Evolutionary conservation across 2,329 filamentous ascomycete genomes (phyloP).

Genomic region (Cladosporium colombiae): DNA sequence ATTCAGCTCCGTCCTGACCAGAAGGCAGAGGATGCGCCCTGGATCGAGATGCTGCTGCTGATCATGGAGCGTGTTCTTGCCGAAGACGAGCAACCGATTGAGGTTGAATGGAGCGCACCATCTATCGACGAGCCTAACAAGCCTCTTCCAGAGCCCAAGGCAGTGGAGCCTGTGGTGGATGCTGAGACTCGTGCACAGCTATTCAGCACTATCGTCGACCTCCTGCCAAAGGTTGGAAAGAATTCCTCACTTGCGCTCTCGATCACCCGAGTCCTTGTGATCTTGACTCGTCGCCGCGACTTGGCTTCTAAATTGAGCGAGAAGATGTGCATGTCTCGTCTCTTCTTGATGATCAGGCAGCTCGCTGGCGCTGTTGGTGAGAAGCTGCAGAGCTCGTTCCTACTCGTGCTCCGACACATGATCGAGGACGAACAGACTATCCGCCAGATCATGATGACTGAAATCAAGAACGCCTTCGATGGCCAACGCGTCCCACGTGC

Average conservation of each 20-base stretch:
- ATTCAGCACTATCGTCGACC: conserved; percentile 75
- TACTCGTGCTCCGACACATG: conserved; percentile 87
- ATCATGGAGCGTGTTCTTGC: conserved; percentile 89
- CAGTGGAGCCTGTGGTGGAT: conserved; percentile 64
- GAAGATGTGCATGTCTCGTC: conserved; percentile 81
- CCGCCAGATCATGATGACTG: conserved; percentile 86
- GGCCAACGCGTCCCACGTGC: conserved; percentile 44
- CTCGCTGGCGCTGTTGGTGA: conserved; percentile 76
- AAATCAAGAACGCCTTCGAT: conserved; percentile 79
- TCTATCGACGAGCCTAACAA: conserved; percentile 45
- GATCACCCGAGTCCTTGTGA: conserved; percentile 78
- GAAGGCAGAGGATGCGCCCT: conserved; percentile 76
- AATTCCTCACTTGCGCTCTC: conserved; percentile 83
- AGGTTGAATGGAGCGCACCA: conserved; percentile 65
- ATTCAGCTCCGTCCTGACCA: conserved; percentile 69
- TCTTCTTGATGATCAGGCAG: conserved; percentile 96
- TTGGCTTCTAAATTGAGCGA: conserved; percentile 77
- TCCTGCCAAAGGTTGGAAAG: conserved; percentile 84
- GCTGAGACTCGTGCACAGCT: conserved; percentile 68
- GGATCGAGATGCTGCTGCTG: conserved; percentile 87
- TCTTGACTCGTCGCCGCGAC: conserved; percentile 76
- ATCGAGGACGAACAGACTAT: conserved; percentile 91
- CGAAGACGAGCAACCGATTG: conserved; percentile 78
- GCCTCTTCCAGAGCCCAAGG: conserved; percentile 54
- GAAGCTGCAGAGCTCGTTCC: conserved; percentile 72